These are phyloP conservation scores for Rubroboletus pulcherrimus DNA, from an alignment of 768 basidiomycete genomes.

Conservation along the genomic window DNA sequence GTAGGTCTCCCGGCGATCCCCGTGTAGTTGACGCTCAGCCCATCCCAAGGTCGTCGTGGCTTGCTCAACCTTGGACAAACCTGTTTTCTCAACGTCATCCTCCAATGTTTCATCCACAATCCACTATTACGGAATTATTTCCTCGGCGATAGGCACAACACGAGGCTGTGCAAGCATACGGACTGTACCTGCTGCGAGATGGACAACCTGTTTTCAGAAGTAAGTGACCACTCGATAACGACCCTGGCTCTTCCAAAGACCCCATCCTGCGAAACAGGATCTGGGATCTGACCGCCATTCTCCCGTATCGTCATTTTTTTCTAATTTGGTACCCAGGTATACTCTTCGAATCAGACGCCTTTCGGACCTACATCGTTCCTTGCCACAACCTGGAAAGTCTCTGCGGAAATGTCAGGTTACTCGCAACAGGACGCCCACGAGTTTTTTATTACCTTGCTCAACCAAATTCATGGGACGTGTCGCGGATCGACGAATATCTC, in stretches of 20 bases:
- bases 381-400: constrained; percentile 74
- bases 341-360: constrained; percentile 54
- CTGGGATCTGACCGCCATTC: background rate
- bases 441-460: constrained; percentile 78
- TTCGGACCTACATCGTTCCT: constrained; percentile 84
- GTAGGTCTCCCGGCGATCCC: constrained; percentile 30
- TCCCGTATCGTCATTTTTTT: background rate
- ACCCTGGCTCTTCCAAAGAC: background rate
- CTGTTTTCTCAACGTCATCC: constrained; percentile 89
- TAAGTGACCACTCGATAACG: constrained; percentile 20
- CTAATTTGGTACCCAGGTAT: constrained; percentile 38
- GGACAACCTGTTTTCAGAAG: constrained; percentile 81
- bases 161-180: constrained; percentile 58
- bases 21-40: background rate
- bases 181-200: constrained; percentile 91
- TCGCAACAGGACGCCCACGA: constrained; percentile 95
- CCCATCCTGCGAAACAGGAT: background rate
- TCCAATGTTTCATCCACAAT: constrained; percentile 88
- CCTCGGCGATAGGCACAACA: constrained; percentile 86
- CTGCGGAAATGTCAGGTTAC: constrained; percentile 82
- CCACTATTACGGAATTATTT: constrained; percentile 87
- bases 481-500: constrained; percentile 70
- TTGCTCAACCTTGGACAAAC: constrained; percentile 88
- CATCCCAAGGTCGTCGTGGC: constrained; percentile 64
- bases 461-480: constrained; percentile 81